Base-by-base conservation (phyloP, 2,329 filamentous ascomycete species). In the Chaetomiaceae sp. region DNA sequence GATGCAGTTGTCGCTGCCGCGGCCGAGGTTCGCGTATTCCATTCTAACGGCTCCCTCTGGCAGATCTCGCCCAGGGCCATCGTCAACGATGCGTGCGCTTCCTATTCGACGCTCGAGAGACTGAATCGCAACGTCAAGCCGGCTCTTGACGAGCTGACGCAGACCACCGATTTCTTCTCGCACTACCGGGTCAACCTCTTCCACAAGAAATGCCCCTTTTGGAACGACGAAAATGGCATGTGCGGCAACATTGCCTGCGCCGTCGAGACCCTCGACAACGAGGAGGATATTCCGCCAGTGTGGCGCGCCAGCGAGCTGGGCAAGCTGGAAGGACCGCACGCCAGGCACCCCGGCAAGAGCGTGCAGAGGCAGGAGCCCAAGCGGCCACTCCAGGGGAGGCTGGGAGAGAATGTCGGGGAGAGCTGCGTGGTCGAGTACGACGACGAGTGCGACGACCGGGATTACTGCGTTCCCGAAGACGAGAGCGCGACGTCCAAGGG, bases 401-500 rank as follows among this genome's bases (percentile, higher is more conserved):
- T 99, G 8, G 94, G 94, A 42, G 89, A 91, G 47, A 75, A 86
- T 51, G 92, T 96, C 0, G 90, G 89, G 48, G 94, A 99, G 74
- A 96, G 89, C 69, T 99, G 94, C 68, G 90, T 99, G 41, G 86
- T 97, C 16, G 94, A 99, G 73, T 95, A 95, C 66, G 92, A 97
- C 65, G 92, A 96, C 65, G 92, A 96, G 71, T 96, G 90, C 71
- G 92, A 97, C 72, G 88, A 96, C 61, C 82, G 94, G 60, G 94
- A 99, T 68, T 99, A 97, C 70, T 99, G 94, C 71, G 83, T 97
- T 4, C 90, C 90, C 0, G 94, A 99, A 64, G 94, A 99, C 66
- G 91, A 97, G 73, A 89, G 88, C 64, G 84, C 87, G 6, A 79
- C 79, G 45, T 87, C 81, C 9, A 96, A 96, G 70, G 94, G 94